Evolutionary conservation across 1,139 yeast species (phyloP), one percentile per base, ranked within the genome.

Genomic region (Lodderomyces metapsilosis): DNA sequence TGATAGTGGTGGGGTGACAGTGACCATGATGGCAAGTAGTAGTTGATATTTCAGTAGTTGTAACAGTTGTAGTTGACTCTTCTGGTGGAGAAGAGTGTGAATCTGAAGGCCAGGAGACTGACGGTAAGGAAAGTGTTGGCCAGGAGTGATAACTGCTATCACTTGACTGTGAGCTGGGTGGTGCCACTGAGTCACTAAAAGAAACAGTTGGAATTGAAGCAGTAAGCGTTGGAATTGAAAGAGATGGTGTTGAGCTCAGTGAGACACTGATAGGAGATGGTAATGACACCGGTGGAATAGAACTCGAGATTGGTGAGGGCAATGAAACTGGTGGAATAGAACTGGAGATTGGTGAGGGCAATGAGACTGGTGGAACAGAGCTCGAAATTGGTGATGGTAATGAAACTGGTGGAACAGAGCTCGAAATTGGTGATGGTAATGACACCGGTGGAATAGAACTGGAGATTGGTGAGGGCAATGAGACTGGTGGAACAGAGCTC

Each of bases 11-110:
- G 33, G 54, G 52, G 30, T 56, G 37, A 50, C 76, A 71, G 33
- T 51, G 56, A 58, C 62, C 39, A 54, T 64, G 59, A 20, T 54
- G 49, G 64, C 83, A 77, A 35, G 76, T 68, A 48, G 81, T 76
- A 61, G 76, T 64, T 57, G 82, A 76, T 44, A 71, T 65, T 48
- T 71, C 62, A 23, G 59, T 56, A 37, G 63, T 52, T 27, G 52
- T 53, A 40, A 59, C 60, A 83, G 85, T 48, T 34, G 55, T 43
- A 39, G 52, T 54, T 43, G 61, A 34, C 17, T 27, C 37, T 12
- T 18, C 36, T 8, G 24, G 35, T 15, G 32, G 18, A 3, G 20
- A 15, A 3, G 32, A 28, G n/a, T 28, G 18, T 9, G 32, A 13
- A 10, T 28, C 16, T 13, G 31, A 27, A 5, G 27, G 27, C 27